A percentile compares a stretch with the other conserved stretches of the same genome.
These are phyloP conservation scores for Gaillardinia entomophila DNA, from an alignment of 805 yeast genomes.

Conservation along the genomic window DNA sequence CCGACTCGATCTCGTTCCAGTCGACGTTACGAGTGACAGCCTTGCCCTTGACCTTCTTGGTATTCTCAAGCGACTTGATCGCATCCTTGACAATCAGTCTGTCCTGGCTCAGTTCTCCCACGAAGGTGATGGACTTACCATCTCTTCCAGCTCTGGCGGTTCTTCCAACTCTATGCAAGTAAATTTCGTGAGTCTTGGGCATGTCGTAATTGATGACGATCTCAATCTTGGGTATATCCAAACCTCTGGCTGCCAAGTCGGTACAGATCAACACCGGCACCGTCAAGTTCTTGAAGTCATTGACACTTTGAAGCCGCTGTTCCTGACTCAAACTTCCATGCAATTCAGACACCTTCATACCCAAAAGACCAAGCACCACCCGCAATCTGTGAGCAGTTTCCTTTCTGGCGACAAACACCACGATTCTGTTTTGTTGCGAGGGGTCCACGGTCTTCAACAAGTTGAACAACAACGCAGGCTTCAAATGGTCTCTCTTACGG, in stretches of 20 bases:
- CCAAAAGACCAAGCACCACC: conserved; percentile 66
- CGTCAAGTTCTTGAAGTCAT: conserved; percentile 70
- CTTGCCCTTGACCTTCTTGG: conserved; percentile 37
- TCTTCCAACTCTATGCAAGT: conserved; percentile 97
- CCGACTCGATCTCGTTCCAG: conserved; percentile 76
- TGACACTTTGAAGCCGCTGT: conserved; percentile 83
- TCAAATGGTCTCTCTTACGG: conserved; percentile 77
- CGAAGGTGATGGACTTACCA: conserved; percentile 89
- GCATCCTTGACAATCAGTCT: conserved; percentile 89
- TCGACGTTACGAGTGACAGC: conserved; percentile 90
- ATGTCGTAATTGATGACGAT: conserved; percentile 91
- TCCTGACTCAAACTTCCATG: conserved; percentile 87
- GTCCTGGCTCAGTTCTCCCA: conserved; percentile 86
- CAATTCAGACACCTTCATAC: conserved; percentile 71
- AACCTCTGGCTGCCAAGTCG: conserved; percentile 97
- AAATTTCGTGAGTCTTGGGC: conserved; percentile 89
- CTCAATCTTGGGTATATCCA: conserved; percentile 97
- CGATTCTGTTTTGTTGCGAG: conserved; percentile 61
- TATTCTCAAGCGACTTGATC: conserved; percentile 42
- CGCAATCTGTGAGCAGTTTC: conserved; percentile 86
- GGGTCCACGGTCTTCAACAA: conserved; percentile 64
- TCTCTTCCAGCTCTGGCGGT: conserved; percentile 99
- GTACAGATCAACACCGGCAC: conserved; percentile 93
- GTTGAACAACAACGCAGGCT: conserved; percentile 76
- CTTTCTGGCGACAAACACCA: conserved; percentile 88